Percentiles rank a stretch among this genome's conserved stretches.
Conservation (phyloP, 495 filamentous ascomycete species). For the Amniculicola lignicola region DNA sequence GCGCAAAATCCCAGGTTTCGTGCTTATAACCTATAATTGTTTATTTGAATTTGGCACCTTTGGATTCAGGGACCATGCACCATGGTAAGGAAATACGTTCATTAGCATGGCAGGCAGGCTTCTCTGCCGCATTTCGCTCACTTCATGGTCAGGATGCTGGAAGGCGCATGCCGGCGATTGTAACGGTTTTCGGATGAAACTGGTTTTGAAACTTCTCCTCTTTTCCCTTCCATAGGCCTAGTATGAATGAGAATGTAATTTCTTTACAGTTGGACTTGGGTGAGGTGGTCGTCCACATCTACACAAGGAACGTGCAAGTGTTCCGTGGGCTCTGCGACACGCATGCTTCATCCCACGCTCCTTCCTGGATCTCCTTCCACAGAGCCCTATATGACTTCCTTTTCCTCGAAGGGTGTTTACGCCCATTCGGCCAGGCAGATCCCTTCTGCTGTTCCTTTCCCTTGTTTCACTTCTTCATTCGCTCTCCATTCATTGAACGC, state of each 20-base stretch:
- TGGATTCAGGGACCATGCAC: conserved; percentile 8
- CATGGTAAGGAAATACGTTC: conserved; percentile 8
- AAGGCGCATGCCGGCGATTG: neutral
- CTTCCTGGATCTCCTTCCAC: no score
- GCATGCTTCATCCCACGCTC: no score
- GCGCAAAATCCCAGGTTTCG: neutral
- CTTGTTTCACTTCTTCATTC: no score
- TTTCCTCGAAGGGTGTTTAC: no score
- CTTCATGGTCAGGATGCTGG: conserved; percentile 4
- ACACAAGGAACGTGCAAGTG: no score
- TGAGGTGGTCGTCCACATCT: no score
- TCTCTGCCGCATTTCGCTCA: conserved; percentile 7
- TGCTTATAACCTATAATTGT: neutral
- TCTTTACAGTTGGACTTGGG: no score
- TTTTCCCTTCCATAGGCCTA: conserved; percentile 1
- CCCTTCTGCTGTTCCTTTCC: no score
- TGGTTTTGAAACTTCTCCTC: neutral
- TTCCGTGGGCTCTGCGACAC: no score
- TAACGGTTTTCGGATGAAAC: conserved; percentile 1
- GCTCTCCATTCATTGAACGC: no score
- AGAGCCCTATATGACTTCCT: no score
- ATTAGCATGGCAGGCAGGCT: conserved; percentile 1
- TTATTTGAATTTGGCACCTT: neutral
- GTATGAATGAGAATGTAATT: conserved; percentile 23
- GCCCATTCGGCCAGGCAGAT: no score